Percentiles rank a stretch among this genome's conserved stretches.
Conservation (phyloP, 768 basidiomycete species). For the Tulasnella sp. region DNA sequence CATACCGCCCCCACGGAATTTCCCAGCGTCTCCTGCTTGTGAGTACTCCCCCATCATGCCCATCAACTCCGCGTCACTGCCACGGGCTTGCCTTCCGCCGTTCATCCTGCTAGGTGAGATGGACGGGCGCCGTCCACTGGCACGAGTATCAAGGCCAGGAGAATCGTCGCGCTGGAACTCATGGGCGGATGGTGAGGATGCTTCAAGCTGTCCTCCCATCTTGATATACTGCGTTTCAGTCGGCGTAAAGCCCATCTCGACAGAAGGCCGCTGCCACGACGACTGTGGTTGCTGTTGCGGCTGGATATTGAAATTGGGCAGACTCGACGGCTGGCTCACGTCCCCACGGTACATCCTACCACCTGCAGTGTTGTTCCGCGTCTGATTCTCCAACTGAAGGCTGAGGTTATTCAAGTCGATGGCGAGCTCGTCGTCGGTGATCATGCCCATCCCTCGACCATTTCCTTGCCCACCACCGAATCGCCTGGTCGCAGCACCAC, state of each 20-base stretch:
- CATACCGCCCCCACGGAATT: no score
- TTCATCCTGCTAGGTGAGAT: background rate
- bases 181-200: no score
- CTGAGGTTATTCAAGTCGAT: slow-evolving; percentile 54
- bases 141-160: background rate
- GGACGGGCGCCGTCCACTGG: background rate
- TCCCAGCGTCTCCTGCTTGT: no score
- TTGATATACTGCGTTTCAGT: no score
- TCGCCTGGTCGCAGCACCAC: background rate
- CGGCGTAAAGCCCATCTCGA: no score
- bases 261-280: background rate
- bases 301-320: background rate
- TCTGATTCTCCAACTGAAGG: slow-evolving; percentile 36
- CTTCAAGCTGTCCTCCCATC: no score
- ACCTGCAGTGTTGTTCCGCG: background rate
- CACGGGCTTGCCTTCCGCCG: background rate
- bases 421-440: slow-evolving; percentile 74
- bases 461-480: background rate
- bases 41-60: no score
- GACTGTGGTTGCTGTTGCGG: background rate
- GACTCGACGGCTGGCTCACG: background rate
- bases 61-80: no score
- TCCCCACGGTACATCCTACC: background rate
- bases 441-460: slow-evolving; percentile 43
- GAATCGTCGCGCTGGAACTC: no score